Evolutionary conservation across 1,139 yeast species (phyloP), one percentile per base, ranked within the genome.

Genomic region (Lodderomyces metapsilosis): DNA sequence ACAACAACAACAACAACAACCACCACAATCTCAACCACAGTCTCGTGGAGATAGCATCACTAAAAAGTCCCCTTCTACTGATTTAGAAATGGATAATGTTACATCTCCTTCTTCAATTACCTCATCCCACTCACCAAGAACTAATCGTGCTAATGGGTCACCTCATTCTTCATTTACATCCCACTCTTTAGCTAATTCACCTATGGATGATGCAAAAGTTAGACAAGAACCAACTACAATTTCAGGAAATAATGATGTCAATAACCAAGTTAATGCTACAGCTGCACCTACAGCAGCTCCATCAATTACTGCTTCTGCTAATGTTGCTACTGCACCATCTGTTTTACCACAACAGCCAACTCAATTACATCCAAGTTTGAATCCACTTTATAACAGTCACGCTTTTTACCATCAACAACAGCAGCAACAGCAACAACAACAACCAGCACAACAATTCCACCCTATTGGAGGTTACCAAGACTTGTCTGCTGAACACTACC

Each of bases 161-260:
- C 64, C 54, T 34, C 64, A 57, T 38, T 66, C 72, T n/a, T 72
- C 74, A 4, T 66, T 64, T 46, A 66, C 73, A 4, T 64, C 71
- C 20, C 72, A 66, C 50, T 63, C 70, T 5, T 54, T 66, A 7
- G 68, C 61, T 13, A 64, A 63, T 53, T 64, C 74, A 9, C 73
- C 73, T 3, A 46, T 62, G 33, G 52, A 53, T 37, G 55, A 51
- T 33, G 43, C 45, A 48, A 45, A 52, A 46, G 44, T 47, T 39
- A 47, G 39, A 28, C 44, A 28, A 18, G 35, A 30, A 30, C 40
- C 40, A 15, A 13, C 11, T 31, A 17, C 40, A 22, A 13, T 16
- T 31, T 30, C 40, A 22, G 21, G 17, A 6, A 39, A 36, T 34
- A 37, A 31, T 13, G 25, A 7, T n/a, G 9, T 25, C 25, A 31